Percentiles rank a stretch among this genome's conserved stretches.
Evolutionary conservation across 2,329 filamentous ascomycete genomes (phyloP).

Genomic region (Fonsecaea nubica): DNA sequence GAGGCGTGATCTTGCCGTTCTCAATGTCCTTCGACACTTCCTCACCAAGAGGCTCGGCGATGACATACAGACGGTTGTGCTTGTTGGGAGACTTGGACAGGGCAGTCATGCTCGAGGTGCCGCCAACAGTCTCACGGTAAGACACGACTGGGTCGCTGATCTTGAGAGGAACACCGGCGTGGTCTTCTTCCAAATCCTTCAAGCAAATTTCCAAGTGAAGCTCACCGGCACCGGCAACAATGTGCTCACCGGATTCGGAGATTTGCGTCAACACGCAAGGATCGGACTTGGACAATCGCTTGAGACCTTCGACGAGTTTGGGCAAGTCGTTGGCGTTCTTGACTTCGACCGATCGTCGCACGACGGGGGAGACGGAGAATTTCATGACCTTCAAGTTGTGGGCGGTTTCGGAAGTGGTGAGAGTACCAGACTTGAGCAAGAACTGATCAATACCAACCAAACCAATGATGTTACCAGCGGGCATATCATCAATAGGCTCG

Average conservation of each 20-base stretch:
- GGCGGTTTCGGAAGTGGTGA: constrained; percentile 94
- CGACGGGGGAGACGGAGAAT: constrained; percentile 99
- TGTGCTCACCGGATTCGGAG: constrained; percentile 93
- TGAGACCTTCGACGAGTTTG: constrained; percentile 99
- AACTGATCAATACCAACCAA: constrained; percentile 99
- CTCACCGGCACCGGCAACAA: constrained; percentile 99
- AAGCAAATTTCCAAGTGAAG: constrained; percentile 99
- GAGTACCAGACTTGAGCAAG: constrained; percentile 99
- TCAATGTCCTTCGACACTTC: constrained; percentile 92
- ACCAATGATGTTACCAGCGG: constrained; percentile 99
- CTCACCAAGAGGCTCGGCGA: constrained; percentile 87
- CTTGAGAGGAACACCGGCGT: constrained; percentile 96
- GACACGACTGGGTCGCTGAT: constrained; percentile 98
- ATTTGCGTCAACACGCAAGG: constrained; percentile 94
- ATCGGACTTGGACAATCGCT: constrained; percentile 99
- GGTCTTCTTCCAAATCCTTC: constrained; percentile 99
- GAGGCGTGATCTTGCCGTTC: constrained; percentile 85
- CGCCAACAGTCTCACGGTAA: constrained; percentile 94
- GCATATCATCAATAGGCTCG: constrained; percentile 98
- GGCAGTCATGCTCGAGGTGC: constrained; percentile 88
- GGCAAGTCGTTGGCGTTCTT: constrained; percentile 99
- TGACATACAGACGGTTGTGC: constrained; percentile 99
- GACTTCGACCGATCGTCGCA: constrained; percentile 97
- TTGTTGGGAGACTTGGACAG: constrained; percentile 99
- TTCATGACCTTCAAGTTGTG: constrained; percentile 99